Conservation (phyloP, 1,139 yeast genomes). For the Suhomyces panamericanus region DNA sequence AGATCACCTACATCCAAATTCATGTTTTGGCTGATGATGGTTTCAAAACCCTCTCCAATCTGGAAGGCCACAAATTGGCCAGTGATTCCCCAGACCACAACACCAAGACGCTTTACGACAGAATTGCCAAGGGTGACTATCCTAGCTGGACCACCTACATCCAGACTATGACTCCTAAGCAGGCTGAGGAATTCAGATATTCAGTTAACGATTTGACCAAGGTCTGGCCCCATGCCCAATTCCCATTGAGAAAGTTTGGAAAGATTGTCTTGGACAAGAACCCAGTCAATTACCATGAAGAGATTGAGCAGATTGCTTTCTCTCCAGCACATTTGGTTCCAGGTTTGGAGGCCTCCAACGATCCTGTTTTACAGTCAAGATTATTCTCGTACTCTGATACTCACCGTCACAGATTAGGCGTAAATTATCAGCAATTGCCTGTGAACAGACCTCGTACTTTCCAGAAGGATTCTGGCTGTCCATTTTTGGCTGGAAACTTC, state of each 20-base stretch:
- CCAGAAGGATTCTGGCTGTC: slow-evolving; percentile 24
- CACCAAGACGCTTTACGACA: slow-evolving; percentile 62
- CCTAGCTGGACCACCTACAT: slow-evolving; percentile 68
- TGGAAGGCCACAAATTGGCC: slow-evolving; percentile 57
- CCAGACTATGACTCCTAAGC: slow-evolving; percentile 68
- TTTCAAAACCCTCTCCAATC: slow-evolving; percentile 51
- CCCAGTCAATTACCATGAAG: slow-evolving; percentile 58
- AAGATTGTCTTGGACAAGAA: slow-evolving; percentile 54
- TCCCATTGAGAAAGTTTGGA: slow-evolving; percentile 61
- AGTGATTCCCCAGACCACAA: slow-evolving; percentile 68
- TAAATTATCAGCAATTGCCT: slow-evolving; percentile 33
- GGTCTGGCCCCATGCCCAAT: slow-evolving; percentile 59
- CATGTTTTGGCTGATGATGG: slow-evolving; percentile 65
- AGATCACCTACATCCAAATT: slow-evolving; percentile 65
- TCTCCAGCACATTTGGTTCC: slow-evolving; percentile 62
- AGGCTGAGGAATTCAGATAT: slow-evolving; percentile 59
- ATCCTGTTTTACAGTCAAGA: slow-evolving; percentile 60
- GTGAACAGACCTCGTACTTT: slow-evolving; percentile 26
- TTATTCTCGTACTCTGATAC: slow-evolving; percentile 61
- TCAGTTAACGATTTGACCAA: slow-evolving; percentile 71
- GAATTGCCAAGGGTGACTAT: slow-evolving; percentile 57
- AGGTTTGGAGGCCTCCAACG: slow-evolving; percentile 59
- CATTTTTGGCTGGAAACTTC: slow-evolving; percentile 38
- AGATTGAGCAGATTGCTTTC: slow-evolving; percentile 61
- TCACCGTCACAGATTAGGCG: slow-evolving; percentile 55